A percentile compares a stretch with the other conserved stretches of the same genome.
These are phyloP conservation scores for Pyronema omphalodes DNA, from an alignment of 495 filamentous ascomycete species.

Conservation along the genomic window DNA sequence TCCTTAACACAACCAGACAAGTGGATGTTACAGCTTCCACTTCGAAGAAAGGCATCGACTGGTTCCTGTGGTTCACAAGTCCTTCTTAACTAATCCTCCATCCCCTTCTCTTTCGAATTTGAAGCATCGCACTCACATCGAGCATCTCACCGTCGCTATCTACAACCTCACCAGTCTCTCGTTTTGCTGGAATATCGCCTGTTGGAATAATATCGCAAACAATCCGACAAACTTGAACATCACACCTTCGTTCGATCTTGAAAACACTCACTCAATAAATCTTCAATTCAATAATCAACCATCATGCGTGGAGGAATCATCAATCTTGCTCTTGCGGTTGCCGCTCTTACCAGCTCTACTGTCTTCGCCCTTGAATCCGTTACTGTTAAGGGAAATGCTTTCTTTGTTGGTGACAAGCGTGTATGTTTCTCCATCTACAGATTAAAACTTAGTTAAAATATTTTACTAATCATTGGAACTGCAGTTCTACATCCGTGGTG, in stretches of 20 bases:
- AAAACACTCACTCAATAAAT: neutral
- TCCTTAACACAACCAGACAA: too few species aligned
- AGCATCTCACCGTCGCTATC: too few species aligned
- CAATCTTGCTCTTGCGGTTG: constrained; percentile 35
- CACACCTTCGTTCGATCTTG: neutral
- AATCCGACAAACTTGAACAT: too few species aligned
- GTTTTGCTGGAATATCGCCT: neutral
- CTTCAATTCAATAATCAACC: neutral
- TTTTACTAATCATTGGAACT: neutral
- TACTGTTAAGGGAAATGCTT: constrained; percentile 51
- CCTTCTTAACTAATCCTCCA: too few species aligned
- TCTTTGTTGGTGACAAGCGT: constrained; percentile 63
- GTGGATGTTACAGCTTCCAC: too few species aligned
- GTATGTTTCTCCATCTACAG: constrained; percentile 9
- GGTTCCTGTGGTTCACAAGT: too few species aligned
- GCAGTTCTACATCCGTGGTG: constrained; percentile 75
- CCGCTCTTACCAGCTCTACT: constrained; percentile 30
- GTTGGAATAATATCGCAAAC: neutral
- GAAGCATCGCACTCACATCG: too few species aligned
- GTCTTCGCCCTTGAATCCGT: constrained; percentile 40
- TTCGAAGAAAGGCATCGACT: too few species aligned
- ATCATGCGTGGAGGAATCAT: constrained; percentile 21
- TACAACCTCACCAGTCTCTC: neutral
- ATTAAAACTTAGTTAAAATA: neutral
- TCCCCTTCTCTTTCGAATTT: too few species aligned